Base-by-base conservation (phyloP, 1,284 basidiomycete genomes). In the Moesziomyces globuligerus region DNA sequence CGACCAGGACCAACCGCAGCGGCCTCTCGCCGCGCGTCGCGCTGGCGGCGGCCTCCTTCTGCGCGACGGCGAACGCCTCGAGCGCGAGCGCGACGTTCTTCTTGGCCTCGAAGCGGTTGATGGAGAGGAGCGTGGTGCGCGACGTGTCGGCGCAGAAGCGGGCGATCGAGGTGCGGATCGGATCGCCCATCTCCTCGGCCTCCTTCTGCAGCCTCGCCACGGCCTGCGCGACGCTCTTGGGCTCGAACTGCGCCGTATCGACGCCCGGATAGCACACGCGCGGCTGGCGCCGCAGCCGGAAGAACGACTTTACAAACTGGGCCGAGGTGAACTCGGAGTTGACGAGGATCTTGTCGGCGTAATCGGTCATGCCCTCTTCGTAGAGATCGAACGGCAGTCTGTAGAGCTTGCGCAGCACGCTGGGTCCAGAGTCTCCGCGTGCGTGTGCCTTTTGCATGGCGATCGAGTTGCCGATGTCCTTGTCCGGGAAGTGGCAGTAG, bases 91-190 rank as follows among this genome's bases (percentile, higher is more conserved):
- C 88, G 0, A 88, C 86, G 72, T 98, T 95, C 85, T 98, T 98
- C 86, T 98, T 98, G 68, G 87, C 89, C 84, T 98, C 95, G 78
- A 96, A 98, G 1, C 95, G 90, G 81, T 98, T 98, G 48, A 98
- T 85, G 0, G 94, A 97, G 0, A 98, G 77, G 2, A 98, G 83
- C 0, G 91, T 93, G 1, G 90, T 91, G 4, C 87, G 57, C 24
- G 50, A 42, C n/a, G 44, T 25, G 25, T 62, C 65, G 29, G 52
- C 18, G 39, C 69, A 72, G 17, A 66, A 50, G 1, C 46, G 17
- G 8, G 54, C 52, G 34, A 72, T 58, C 25, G 51, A 47, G 7
- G 32, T 37, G 9, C 52, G 38, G 15, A 75, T 57, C 9, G 49
- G 52, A 18, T 69, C 59, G 20, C 56, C 59, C 36, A 53, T 44